Percentiles rank a stretch among this genome's conserved stretches.
Conservation (phyloP, 1,284 basidiomycete species). For the Uromyces viciae-fabae region DNA sequence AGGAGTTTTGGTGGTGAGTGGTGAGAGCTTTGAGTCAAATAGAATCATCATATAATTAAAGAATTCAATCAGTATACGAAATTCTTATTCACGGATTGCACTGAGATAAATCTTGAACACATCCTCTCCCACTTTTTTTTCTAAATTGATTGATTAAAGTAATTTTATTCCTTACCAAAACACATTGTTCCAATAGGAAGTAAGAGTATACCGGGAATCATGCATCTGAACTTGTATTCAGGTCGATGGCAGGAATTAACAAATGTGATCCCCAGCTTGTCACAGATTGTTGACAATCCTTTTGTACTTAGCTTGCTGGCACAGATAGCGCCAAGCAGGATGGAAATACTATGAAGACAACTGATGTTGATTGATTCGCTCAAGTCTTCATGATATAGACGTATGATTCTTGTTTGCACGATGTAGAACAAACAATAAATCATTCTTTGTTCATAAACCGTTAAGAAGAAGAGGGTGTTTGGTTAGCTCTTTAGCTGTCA, state of each 20-base stretch:
- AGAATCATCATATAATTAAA: too few species aligned
- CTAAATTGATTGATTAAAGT: too few species aligned
- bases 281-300: slow-evolving; percentile 14
- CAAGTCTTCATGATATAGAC: slow-evolving; percentile 15
- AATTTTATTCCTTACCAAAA: slow-evolving; percentile 35
- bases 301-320: slow-evolving; percentile 27
- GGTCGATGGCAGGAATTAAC: background rate
- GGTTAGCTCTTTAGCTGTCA: background rate
- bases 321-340: slow-evolving; percentile 19
- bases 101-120: too few species aligned
- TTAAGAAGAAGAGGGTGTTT: background rate
- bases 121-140: too few species aligned
- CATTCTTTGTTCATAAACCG: background rate
- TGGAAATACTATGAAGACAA: slow-evolving; percentile 11
- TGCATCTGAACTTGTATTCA: slow-evolving; percentile 34
- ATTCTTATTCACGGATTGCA: too few species aligned
- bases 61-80: too few species aligned
- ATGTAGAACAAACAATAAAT: slow-evolving; percentile 15
- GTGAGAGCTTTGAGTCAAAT: background rate
- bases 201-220: slow-evolving; percentile 28
- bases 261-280: slow-evolving; percentile 9
- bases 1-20: background rate
- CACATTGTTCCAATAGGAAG: slow-evolving; percentile 12
- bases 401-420: background rate
- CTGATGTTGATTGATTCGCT: slow-evolving; percentile 5